These are phyloP conservation scores for Cantharellus cinnabarinus DNA, from an alignment of 768 basidiomycete species.

Conservation along the genomic window DNA sequence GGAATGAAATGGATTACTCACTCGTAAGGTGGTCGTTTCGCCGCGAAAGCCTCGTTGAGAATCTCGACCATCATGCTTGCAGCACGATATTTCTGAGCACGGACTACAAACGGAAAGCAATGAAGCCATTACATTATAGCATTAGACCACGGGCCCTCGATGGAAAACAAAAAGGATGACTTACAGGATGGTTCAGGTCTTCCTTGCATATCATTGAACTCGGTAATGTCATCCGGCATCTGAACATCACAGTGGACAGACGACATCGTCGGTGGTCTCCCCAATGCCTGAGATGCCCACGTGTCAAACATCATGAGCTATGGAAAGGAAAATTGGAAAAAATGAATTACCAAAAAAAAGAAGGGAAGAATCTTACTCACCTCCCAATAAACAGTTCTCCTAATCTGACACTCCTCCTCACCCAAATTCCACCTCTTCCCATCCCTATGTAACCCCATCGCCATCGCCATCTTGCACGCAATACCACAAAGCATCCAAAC, in stretches of 20 bases:
- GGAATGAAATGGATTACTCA: not conserved
- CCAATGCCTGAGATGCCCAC: constrained; percentile 8
- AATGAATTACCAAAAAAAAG: not conserved
- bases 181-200: constrained; percentile 2
- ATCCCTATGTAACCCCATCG: constrained; percentile 8
- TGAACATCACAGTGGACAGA: not conserved
- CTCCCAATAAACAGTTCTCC: constrained; percentile 9
- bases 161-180: not conserved
- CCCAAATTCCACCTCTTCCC: constrained; percentile 7
- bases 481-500: constrained; percentile 7
- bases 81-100: not conserved
- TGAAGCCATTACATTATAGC: not conserved
- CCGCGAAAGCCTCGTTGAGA: constrained; percentile 1
- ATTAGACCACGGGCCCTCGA: not conserved
- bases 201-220: not conserved
- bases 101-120: not conserved
- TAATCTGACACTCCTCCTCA: constrained; percentile 4
- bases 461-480: constrained; percentile 7
- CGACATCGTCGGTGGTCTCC: constrained; percentile 7
- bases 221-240: not conserved
- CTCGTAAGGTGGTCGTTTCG: constrained; percentile 9
- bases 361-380: not conserved
- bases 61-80: not conserved
- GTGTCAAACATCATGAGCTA: constrained; percentile 6
- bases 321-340: not conserved